Base-by-base conservation (phyloP, 2,329 filamentous ascomycete species). In the Calonectria pauciramosa region DNA sequence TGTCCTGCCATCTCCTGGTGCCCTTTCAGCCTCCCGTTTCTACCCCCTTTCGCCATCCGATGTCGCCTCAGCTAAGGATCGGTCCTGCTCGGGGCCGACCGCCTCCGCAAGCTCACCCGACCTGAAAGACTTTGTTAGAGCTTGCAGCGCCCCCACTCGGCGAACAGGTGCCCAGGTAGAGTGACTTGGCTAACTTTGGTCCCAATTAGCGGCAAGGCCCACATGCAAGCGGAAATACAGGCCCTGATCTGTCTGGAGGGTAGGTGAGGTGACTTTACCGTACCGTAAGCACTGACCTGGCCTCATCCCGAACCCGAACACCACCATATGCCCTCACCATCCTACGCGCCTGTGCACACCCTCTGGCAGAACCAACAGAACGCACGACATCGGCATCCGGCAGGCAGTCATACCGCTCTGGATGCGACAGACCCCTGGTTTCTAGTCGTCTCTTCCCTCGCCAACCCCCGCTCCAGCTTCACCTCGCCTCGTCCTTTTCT, bases 71-170 rank as follows among this genome's bases (percentile, higher is more conserved):
- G 20, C 14, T 10, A 28, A 16, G 32, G 13, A 60, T 20, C 28
- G 32, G 20, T 26, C 18, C 32, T 36, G 47, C 26, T 64, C 54
- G 70, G 65, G 63, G 60, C 52, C 67, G 52, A 73, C 71, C 72
- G 72, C 70, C 54, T 54, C 63, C 70, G 74, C 70, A 56, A 63
- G 75, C 77, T 80, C 79, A 80, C 71, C 74, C 75, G 79, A 80
- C 79, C 71, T 74, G 70, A 79, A 80, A 75, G 51, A 64, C 23
- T 79, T 77, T 77, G 73, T 74, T 60, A 38, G 64, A 56, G 64
- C 72, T 49, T 63, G 64, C 64, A 38, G 49, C 36, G 51, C 60
- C 67, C 60, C 69, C 72, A 71, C 68, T 26, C 41, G 51, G 20
- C 67, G 64, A 67, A 52, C 52, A 68, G 63, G 63, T 36, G 56